These are phyloP conservation scores for Breynia disticha DNA, from an alignment of 441 rosid species.

Conservation along the genomic window DNA sequence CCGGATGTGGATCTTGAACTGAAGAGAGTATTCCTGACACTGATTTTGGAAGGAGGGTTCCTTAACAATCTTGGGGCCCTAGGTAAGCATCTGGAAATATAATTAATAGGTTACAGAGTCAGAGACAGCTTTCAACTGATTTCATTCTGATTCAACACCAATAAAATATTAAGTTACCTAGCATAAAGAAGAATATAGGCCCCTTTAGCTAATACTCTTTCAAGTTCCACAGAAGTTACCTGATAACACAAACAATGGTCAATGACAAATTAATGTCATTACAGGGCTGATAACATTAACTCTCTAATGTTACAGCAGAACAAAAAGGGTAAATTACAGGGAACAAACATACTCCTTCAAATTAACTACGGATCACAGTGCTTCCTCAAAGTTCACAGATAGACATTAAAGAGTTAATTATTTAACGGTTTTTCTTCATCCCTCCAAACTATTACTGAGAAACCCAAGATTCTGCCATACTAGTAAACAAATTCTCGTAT, in stretches of 20 bases:
- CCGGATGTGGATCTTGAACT: slow-evolving; percentile 26
- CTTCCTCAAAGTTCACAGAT: too few relatives aligned
- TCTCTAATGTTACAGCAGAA: too few relatives aligned
- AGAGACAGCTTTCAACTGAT: neutral
- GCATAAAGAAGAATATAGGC: slow-evolving; percentile 91
- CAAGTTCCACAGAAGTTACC: slow-evolving; percentile 72
- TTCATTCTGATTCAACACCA: neutral
- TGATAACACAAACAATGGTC: slow-evolving; percentile 24
- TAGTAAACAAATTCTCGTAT: too few relatives aligned
- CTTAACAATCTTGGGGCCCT: slow-evolving; percentile 69
- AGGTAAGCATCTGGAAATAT: slow-evolving; percentile 67
- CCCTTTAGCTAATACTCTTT: slow-evolving; percentile 56
- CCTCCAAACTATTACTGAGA: too few relatives aligned
- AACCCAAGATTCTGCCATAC: too few relatives aligned
- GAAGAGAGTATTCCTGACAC: slow-evolving; percentile 17
- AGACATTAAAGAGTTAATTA: too few relatives aligned
- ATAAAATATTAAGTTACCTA: slow-evolving; percentile 38
- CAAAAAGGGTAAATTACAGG: too few relatives aligned
- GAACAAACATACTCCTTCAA: too few relatives aligned
- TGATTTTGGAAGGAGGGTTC: slow-evolving; percentile 25
- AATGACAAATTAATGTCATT: neutral
- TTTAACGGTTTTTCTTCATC: too few relatives aligned
- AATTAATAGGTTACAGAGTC: slow-evolving; percentile 4
- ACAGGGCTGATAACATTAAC: too few relatives aligned
- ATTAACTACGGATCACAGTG: too few relatives aligned